Evolutionary conservation across 2,329 filamentous ascomycete genomes (phyloP).

Genomic region (Colletotrichum sp.): DNA sequence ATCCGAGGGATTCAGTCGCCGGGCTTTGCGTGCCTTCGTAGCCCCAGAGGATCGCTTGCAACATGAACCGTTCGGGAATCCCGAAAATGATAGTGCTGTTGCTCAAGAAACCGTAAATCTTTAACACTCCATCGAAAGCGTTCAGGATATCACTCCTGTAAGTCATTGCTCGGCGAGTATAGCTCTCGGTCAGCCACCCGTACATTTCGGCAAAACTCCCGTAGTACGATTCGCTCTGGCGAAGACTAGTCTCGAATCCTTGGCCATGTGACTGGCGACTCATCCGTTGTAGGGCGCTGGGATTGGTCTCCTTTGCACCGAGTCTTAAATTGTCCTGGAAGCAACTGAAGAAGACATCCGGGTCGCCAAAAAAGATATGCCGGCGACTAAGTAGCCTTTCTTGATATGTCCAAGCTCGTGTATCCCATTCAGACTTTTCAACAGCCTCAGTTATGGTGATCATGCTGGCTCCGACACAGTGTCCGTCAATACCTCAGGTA

Average conservation of each 20-base stretch:
- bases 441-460: background rate
- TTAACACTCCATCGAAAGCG: background rate
- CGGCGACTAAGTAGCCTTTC: background rate
- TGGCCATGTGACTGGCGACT: background rate
- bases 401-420: background rate
- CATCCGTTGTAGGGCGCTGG: background rate
- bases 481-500: background rate
- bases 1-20: accelerated
- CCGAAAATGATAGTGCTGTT: background rate
- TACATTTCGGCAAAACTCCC: background rate
- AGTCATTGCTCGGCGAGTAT: background rate
- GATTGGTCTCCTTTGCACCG: background rate
- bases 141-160: background rate
- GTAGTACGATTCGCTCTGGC: background rate
- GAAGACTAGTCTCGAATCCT: background rate
- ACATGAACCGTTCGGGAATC: background rate
- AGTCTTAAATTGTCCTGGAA: background rate
- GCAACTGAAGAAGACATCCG: background rate
- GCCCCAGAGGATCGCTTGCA: background rate
- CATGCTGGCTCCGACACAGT: background rate
- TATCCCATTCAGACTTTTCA: background rate
- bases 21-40: background rate
- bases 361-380: background rate
- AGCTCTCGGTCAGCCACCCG: background rate
- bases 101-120: background rate